Base-by-base conservation (phyloP, 2,329 filamentous ascomycete species). In the Aspergillus japonicus region DNA sequence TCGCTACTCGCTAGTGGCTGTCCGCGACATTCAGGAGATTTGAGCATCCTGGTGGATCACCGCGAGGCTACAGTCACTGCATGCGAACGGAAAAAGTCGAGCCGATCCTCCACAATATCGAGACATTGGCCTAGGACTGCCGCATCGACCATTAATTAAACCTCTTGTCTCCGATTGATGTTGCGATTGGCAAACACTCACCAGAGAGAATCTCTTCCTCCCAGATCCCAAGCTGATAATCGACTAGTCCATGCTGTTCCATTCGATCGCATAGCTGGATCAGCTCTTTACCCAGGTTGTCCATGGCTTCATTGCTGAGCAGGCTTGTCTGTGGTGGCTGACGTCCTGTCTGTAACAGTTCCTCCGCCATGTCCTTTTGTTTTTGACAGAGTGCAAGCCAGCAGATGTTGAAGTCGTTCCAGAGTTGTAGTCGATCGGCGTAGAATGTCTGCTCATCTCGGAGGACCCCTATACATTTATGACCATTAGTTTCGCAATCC, bases 191-290 rank as follows among this genome's bases (percentile, higher is more conserved):
- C 53, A 10, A 54, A 47, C 14, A 83, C 90, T 77, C 81, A 96
- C 93, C 84, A 60, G 85, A 85, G 67, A 95, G 85, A 68, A 98
- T 97, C 71, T 91, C 87, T 72, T 98, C 93, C 77, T 98, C 95
- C 86, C 92, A 96, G 26, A 98, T 91, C 8, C 95, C 95, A 79
- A 96, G 96, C 71, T 98, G 90, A 74, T 98, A 99, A 78, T 99
- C 95, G 11, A 99, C 92, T 51, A 99, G 80, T n/a, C 95, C 95
- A 72, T 96, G 89, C 66, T 89, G 88, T 75, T 98, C 94, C 63
- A 98, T 85, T 54, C 85, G 85, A 73, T 98, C 92, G 73, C 93
- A 96, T 54, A 96, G 81, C 54, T 87, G 85, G 58, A 96, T 84
- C 31, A 99, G 77, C 69, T 96, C 89, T 57, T 89, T 88, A 12